Conservation (phyloP, 2,329 filamentous ascomycete genomes). For the Hypoxylon sp. region DNA sequence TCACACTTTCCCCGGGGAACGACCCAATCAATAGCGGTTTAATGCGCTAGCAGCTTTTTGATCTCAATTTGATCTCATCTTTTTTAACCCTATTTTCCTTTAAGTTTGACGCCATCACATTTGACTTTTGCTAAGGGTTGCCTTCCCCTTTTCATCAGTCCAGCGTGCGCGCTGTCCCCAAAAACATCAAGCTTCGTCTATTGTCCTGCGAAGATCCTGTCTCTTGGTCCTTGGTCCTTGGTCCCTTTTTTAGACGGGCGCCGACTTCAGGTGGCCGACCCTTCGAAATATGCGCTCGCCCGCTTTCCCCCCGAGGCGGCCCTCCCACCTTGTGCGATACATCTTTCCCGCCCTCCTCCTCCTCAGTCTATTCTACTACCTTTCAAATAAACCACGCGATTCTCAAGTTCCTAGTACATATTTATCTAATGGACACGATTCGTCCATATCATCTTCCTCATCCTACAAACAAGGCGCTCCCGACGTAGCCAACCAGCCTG, state of each 20-base stretch:
- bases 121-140: slow-evolving; percentile 25
- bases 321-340: slow-evolving; percentile 58
- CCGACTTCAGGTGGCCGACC: slow-evolving; percentile 40
- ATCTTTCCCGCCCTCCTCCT: slow-evolving; percentile 54
- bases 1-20: background rate
- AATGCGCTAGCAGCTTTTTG: slow-evolving; percentile 13
- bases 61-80: background rate
- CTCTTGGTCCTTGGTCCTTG: slow-evolving; percentile 22
- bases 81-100: background rate
- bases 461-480: slow-evolving; percentile 24
- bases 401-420: slow-evolving; percentile 33
- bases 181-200: slow-evolving; percentile 1
- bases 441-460: slow-evolving; percentile 21
- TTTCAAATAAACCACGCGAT: slow-evolving; percentile 43
- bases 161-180: slow-evolving; percentile 16
- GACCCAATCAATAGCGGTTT: slow-evolving; percentile 11
- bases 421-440: slow-evolving; percentile 33
- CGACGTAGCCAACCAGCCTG: slow-evolving; percentile 33
- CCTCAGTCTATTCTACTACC: slow-evolving; percentile 51
- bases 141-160: slow-evolving; percentile 11
- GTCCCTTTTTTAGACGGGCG: slow-evolving; percentile 32
- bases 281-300: slow-evolving; percentile 53
- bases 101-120: slow-evolving; percentile 22
- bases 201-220: slow-evolving; percentile 15
- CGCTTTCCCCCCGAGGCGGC: slow-evolving; percentile 58